Percentiles rank a stretch among this genome's conserved stretches.
Evolutionary conservation across 768 basidiomycete genomes (phyloP).

Genomic region (Mycena galericulata): DNA sequence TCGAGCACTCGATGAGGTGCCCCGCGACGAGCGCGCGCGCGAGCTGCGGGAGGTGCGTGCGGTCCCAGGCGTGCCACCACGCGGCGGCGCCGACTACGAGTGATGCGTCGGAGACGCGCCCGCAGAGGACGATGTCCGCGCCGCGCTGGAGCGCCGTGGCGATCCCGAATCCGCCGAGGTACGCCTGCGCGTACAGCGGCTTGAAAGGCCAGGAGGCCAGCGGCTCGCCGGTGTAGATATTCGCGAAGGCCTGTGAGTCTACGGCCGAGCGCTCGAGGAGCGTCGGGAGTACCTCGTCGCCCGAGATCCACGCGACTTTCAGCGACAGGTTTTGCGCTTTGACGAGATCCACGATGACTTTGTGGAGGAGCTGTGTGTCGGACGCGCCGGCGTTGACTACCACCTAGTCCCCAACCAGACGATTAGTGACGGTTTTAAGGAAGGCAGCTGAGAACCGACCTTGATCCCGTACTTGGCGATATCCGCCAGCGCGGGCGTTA

Average conservation of each 20-base stretch:
- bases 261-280: slow-evolving; percentile 17
- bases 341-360: slow-evolving; percentile 18
- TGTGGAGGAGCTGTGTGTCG: slow-evolving; percentile 28
- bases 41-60: slow-evolving; percentile 27
- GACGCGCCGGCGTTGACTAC: slow-evolving; percentile 32
- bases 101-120: slow-evolving; percentile 33
- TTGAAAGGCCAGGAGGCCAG: slow-evolving; percentile 33
- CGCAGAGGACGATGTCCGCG: slow-evolving; percentile 35
- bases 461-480: slow-evolving; percentile 32
- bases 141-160: slow-evolving; percentile 27
- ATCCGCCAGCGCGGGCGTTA: slow-evolving; percentile 21
- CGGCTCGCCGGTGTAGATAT: slow-evolving; percentile 22
- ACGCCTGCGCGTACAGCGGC: slow-evolving; percentile 32
- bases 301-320: slow-evolving; percentile 32
- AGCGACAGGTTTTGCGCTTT: slow-evolving; percentile 17
- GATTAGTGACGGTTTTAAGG: background rate
- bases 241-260: slow-evolving; percentile 20
- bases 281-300: slow-evolving; percentile 31
- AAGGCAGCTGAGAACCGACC: background rate
- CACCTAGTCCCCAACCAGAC: background rate
- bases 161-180: slow-evolving; percentile 33
- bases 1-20: slow-evolving; percentile 35
- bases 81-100: slow-evolving; percentile 33
- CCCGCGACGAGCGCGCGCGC: slow-evolving; percentile 31
- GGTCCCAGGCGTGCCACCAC: slow-evolving; percentile 35